phyloP scores from a whole-genome alignment of 441 rosid species.

The Pelargonium myrrhifolium region DNA sequence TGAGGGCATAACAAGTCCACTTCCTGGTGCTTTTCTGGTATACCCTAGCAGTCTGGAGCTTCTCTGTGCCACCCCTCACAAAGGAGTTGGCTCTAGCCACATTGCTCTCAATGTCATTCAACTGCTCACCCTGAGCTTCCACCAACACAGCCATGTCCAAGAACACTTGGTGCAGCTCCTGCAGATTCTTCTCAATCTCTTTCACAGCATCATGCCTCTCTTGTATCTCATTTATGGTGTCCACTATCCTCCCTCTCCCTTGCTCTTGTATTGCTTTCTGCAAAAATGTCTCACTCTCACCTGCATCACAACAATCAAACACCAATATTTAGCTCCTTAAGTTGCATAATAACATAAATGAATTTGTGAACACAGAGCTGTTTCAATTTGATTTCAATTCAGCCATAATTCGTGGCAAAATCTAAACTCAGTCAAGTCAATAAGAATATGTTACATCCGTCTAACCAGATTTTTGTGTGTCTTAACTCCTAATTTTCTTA shows the following conservation, averaged over 20 bases:
- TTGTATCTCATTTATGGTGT: slow-evolving; percentile 80
- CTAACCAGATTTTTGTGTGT: too few relatives aligned
- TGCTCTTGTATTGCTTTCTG: slow-evolving; percentile 90
- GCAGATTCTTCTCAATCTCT: slow-evolving; percentile 82
- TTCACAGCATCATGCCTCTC: slow-evolving; percentile 84
- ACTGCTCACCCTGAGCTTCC: slow-evolving; percentile 84
- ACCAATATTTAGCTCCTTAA: not conserved
- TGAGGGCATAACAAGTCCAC: slow-evolving; percentile 63
- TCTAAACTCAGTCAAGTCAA: too few relatives aligned
- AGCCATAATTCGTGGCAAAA: too few relatives aligned
- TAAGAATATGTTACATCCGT: too few relatives aligned
- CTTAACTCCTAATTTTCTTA: slow-evolving; percentile 15
- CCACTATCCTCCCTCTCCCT: slow-evolving; percentile 75
- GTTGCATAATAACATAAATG: too few relatives aligned
- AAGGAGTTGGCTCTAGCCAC: slow-evolving; percentile 85
- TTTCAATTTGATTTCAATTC: too few relatives aligned
- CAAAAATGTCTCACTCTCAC: slow-evolving; percentile 79
- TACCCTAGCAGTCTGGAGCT: slow-evolving; percentile 65
- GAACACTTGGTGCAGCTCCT: slow-evolving; percentile 80
- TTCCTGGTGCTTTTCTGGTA: slow-evolving; percentile 76
- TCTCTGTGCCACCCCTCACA: slow-evolving; percentile 67
- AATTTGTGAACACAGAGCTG: too few relatives aligned
- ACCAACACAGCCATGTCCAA: slow-evolving; percentile 88
- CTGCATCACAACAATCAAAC: slow-evolving; percentile 17
- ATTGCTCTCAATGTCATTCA: slow-evolving; percentile 80